phyloP scores from a whole-genome alignment of 2,329 filamentous ascomycete genomes.

The Didymella exigua region DNA sequence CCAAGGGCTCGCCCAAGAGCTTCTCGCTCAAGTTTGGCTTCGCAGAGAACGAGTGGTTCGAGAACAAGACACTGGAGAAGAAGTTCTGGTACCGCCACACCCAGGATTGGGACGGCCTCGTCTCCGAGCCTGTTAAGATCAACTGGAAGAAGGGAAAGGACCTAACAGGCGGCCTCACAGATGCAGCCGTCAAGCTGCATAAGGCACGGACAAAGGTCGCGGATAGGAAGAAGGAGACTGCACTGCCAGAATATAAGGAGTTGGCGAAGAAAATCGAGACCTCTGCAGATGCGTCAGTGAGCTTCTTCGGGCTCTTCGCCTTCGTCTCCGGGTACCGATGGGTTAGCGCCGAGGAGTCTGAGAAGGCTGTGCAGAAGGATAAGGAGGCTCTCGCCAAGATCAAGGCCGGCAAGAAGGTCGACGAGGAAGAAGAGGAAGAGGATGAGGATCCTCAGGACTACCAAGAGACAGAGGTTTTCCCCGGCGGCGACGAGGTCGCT shows the following conservation, averaged over 20 bases:
- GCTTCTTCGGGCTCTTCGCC: constrained; percentile 91
- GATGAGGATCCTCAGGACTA: constrained; percentile 69
- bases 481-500: constrained; percentile 83
- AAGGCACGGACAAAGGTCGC: constrained; percentile 60
- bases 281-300: constrained; percentile 68
- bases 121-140: constrained; percentile 88
- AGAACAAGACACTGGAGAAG: constrained; percentile 81
- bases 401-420: constrained; percentile 47
- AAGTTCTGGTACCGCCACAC: constrained; percentile 83
- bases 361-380: constrained; percentile 65
- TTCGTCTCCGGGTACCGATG: constrained; percentile 69
- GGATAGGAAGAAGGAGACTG: constrained; percentile 60
- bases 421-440: constrained; percentile 53
- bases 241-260: constrained; percentile 60
- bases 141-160: constrained; percentile 79
- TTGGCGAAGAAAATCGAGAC: constrained; percentile 60
- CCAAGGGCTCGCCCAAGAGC: constrained; percentile 77
- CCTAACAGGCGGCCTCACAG: constrained; percentile 78
- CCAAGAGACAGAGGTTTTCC: constrained; percentile 81
- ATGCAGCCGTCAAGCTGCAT: constrained; percentile 72
- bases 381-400: constrained; percentile 60
- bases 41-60: constrained; percentile 79
- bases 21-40: constrained; percentile 76
- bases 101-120: constrained; percentile 74
- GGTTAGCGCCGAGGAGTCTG: constrained; percentile 74